Evolutionary conservation across 805 yeast genomes (phyloP).

Genomic region (Kodamaea fukazawae): DNA sequence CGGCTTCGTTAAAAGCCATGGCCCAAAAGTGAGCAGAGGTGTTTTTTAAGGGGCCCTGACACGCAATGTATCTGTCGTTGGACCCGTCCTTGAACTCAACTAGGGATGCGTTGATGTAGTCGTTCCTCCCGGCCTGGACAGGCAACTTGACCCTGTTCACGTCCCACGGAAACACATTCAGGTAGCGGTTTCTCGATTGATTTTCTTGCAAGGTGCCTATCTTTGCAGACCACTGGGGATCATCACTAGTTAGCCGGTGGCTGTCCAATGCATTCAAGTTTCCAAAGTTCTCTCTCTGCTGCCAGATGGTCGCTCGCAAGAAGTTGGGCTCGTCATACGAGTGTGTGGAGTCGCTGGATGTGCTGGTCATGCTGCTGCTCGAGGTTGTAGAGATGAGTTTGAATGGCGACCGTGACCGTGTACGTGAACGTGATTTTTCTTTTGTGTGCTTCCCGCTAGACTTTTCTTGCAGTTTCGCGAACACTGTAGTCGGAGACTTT

Average conservation of each 20-base stretch:
- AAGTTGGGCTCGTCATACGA: slow-evolving; percentile 9
- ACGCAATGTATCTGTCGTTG: slow-evolving; percentile 51
- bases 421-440: slow-evolving; percentile 7
- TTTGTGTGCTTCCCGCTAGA: slow-evolving; percentile 6
- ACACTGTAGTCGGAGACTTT: slow-evolving; percentile 1
- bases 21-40: slow-evolving; percentile 50
- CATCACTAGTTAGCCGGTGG: slow-evolving; percentile 3
- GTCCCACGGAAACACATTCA: slow-evolving; percentile 43
- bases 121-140: slow-evolving; percentile 15
- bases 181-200: slow-evolving; percentile 30
- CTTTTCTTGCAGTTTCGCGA: slow-evolving; percentile 7
- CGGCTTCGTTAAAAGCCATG: slow-evolving; percentile 43
- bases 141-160: slow-evolving; percentile 32
- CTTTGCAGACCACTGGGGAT: slow-evolving; percentile 8
- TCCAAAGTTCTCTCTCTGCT: slow-evolving; percentile 13
- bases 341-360: too few species aligned
- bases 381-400: too few species aligned
- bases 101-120: slow-evolving; percentile 42
- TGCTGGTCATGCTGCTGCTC: too few species aligned
- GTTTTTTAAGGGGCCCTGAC: slow-evolving; percentile 59
- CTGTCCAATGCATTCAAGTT: slow-evolving; percentile 11
- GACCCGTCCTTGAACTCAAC: slow-evolving; percentile 12
- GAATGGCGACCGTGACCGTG: too few species aligned
- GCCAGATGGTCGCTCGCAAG: slow-evolving; percentile 7
- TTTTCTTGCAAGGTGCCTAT: slow-evolving; percentile 7